phyloP scores from a whole-genome alignment of 495 filamentous ascomycete species.

The Penicillium atrosanguineum region DNA sequence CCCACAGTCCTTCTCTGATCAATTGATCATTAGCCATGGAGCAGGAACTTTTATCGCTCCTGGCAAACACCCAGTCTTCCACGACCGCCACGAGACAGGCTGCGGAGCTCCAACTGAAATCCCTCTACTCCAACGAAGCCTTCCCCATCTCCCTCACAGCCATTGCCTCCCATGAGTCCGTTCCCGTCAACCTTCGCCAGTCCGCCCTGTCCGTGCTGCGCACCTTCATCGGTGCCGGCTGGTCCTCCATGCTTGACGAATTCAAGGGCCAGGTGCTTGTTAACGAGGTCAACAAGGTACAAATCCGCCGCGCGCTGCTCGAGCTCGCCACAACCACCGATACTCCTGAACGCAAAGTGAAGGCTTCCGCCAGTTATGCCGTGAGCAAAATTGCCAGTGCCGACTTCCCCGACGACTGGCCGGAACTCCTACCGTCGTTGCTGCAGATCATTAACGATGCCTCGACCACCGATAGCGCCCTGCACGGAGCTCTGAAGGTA shows the following conservation, averaged over 20 bases:
- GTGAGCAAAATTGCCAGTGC: conserved; percentile 92
- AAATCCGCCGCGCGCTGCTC: conserved; percentile 66
- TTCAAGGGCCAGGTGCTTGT: conserved; percentile 61
- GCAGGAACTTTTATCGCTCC: conserved; percentile 76
- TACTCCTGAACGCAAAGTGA: conserved; percentile 74
- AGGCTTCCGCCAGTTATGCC: conserved; percentile 80
- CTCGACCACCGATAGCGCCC: conserved; percentile 66
- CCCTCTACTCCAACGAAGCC: conserved; percentile 60
- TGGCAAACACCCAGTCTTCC: conserved; percentile 74
- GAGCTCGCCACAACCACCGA: conserved; percentile 72
- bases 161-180: conserved; percentile 69
- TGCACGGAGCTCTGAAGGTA: conserved; percentile 86
- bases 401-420: conserved; percentile 95
- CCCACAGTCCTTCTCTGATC: conserved; percentile 2
- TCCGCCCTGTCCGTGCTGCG: conserved; percentile 77
- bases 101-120: conserved; percentile 73
- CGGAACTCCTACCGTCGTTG: conserved; percentile 74
- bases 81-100: conserved; percentile 68
- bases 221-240: conserved; percentile 74
- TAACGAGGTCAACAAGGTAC: conserved; percentile 66
- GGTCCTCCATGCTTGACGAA: conserved; percentile 68
- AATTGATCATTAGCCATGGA: conserved; percentile 57
- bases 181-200: conserved; percentile 74
- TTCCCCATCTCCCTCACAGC: conserved; percentile 76
- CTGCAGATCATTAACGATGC: conserved; percentile 68